Conservation (phyloP, 1,284 basidiomycete species). For the Papiliotrema flavescens region DNA sequence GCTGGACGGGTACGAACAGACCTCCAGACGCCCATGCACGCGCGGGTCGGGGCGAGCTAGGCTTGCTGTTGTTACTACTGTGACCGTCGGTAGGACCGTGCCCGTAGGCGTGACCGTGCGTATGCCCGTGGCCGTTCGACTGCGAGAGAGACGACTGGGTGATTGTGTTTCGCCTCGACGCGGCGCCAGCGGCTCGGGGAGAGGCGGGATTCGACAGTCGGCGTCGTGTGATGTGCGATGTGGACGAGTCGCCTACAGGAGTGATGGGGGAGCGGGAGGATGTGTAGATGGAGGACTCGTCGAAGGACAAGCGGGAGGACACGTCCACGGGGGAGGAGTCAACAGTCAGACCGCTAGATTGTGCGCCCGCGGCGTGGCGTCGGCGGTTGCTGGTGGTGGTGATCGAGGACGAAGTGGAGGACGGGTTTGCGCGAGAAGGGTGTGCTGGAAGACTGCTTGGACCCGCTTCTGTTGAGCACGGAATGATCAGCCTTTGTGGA, state of each 20-base stretch:
- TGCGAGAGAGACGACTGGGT: background rate
- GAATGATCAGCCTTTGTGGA: background rate
- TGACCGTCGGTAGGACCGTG: background rate
- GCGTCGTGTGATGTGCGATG: background rate
- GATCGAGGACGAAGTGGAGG: background rate
- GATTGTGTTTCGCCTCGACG: background rate
- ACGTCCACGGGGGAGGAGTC: background rate
- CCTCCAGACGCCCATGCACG: background rate
- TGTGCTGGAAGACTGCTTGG: slow-evolving; percentile 57
- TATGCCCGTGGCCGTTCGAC: too few relatives aligned
- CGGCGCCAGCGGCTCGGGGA: background rate
- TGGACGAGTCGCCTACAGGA: background rate
- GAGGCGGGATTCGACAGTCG: background rate
- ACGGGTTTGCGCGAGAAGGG: background rate
- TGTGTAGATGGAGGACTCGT: background rate
- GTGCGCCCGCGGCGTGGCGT: too few relatives aligned
- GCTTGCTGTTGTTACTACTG: too few relatives aligned
- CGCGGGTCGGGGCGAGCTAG: background rate
- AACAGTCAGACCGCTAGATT: too few relatives aligned
- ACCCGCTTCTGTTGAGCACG: background rate
- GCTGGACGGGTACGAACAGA: background rate
- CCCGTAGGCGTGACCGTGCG: too few relatives aligned
- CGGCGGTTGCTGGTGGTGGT: background rate
- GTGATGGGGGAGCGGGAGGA: background rate
- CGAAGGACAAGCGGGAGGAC: background rate